phyloP scores from a whole-genome alignment of 169 alveolate genomes.

The Plasmodium vinckei region DNA sequence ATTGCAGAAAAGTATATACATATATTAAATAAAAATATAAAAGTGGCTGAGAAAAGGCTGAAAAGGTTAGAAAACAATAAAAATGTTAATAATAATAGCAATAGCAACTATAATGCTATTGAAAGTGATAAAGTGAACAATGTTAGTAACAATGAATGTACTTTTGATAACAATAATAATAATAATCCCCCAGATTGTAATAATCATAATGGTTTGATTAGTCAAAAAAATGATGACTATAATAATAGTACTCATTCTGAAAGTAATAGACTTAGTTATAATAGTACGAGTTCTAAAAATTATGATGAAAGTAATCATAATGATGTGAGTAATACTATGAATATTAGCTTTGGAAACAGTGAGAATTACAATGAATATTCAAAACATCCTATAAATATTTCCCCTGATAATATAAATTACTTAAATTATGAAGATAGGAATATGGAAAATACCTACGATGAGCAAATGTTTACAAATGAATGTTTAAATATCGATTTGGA shows the following conservation, averaged over 20 bases:
- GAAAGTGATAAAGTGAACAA: background rate
- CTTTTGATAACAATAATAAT: background rate
- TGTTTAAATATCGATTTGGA: constrained; percentile 64
- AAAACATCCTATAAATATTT: background rate
- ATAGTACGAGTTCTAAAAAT: background rate
- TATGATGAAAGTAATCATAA: background rate
- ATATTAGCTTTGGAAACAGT: background rate
- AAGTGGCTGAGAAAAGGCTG: constrained; percentile 36
- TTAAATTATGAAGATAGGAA: constrained; percentile 26
- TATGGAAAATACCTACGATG: constrained; percentile 19
- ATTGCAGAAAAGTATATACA: constrained; percentile 70
- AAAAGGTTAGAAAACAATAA: constrained; percentile 1
- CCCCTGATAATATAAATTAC: constrained; percentile 18
- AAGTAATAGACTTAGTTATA: background rate
- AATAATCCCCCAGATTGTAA: background rate
- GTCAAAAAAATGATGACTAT: background rate
- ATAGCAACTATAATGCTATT: background rate
- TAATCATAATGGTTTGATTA: background rate
- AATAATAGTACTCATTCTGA: background rate
- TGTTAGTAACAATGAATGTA: background rate
- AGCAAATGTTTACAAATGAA: constrained; percentile 31
- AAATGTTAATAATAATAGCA: background rate
- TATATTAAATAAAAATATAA: constrained; percentile 40
- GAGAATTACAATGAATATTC: background rate
- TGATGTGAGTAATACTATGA: background rate